Evolutionary conservation across 2,329 filamentous ascomycete genomes (phyloP).

Genomic region (Microdochium nivale): DNA sequence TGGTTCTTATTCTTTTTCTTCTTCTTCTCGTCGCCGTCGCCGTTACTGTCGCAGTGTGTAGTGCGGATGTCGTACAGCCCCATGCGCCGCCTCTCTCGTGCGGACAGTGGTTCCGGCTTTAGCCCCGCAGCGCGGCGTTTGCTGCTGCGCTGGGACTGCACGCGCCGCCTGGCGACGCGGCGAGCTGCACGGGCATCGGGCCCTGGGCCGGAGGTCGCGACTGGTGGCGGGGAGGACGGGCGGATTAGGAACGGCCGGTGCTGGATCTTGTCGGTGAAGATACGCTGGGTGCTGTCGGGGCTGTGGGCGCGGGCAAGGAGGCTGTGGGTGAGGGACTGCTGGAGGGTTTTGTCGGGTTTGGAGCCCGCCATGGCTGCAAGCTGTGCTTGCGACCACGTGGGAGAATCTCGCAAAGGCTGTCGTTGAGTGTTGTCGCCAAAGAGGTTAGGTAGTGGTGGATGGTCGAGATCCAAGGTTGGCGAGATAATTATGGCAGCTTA

Average conservation of each 20-base stretch:
- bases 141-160: constrained; percentile 30
- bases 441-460: not conserved
- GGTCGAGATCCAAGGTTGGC: not conserved
- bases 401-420: no score
- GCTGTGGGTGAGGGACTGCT: constrained; percentile 38
- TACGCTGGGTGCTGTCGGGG: constrained; percentile 57
- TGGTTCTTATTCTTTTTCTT: not conserved
- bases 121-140: constrained; percentile 31
- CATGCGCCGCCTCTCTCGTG: constrained; percentile 65
- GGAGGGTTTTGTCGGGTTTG: not conserved
- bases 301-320: constrained; percentile 75
- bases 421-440: no score
- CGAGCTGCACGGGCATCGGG: constrained; percentile 31
- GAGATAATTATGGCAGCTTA: not conserved
- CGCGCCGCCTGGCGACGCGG: constrained; percentile 32
- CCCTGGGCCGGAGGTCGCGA: constrained; percentile 41
- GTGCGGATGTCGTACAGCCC: constrained; percentile 65
- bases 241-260: constrained; percentile 74
- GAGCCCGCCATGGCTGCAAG: constrained; percentile 20
- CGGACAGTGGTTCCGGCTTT: constrained; percentile 64
- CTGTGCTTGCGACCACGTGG: not conserved
- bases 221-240: constrained; percentile 59
- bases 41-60: not conserved
- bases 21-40: no score
- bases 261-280: constrained; percentile 76